These are phyloP conservation scores for Ceratobasidium sp. DNA, from an alignment of 1,284 basidiomycete species.

Conservation along the genomic window DNA sequence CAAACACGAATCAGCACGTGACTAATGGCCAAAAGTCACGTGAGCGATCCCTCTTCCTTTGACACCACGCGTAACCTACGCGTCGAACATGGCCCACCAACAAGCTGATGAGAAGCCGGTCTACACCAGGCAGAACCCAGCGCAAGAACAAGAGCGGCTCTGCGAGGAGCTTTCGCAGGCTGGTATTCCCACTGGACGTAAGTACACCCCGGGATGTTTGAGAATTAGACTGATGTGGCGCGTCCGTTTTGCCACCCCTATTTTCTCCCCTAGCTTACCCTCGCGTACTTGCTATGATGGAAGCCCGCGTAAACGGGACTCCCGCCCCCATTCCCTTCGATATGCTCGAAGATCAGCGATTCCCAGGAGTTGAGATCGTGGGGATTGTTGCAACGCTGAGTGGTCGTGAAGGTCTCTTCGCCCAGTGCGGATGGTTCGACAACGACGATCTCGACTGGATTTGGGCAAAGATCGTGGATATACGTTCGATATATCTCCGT, in stretches of 20 bases:
- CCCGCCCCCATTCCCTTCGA: background rate
- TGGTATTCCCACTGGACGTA: background rate
- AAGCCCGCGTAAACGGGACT: background rate
- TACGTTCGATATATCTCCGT: background rate
- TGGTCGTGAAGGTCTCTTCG: slow-evolving; percentile 15
- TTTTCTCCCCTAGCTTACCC: background rate
- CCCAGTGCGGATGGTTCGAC: slow-evolving; percentile 26
- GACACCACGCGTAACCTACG: no score
- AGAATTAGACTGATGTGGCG: background rate
- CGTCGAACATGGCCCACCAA: background rate
- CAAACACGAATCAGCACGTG: background rate
- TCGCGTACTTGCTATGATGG: slow-evolving; percentile 2
- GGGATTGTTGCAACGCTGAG: background rate
- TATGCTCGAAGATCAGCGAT: slow-evolving; percentile 1
- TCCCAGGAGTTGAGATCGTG: background rate
- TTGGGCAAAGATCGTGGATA: slow-evolving; percentile 2
- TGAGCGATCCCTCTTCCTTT: background rate
- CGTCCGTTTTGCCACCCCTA: background rate
- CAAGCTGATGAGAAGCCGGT: background rate
- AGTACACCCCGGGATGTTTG: no score
- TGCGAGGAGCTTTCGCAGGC: background rate
- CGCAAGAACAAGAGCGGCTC: background rate
- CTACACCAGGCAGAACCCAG: background rate
- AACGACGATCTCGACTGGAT: slow-evolving; percentile 22
- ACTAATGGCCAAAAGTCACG: background rate